Conservation (phyloP, 2,329 filamentous ascomycete species). For the Alternaria solani region DNA sequence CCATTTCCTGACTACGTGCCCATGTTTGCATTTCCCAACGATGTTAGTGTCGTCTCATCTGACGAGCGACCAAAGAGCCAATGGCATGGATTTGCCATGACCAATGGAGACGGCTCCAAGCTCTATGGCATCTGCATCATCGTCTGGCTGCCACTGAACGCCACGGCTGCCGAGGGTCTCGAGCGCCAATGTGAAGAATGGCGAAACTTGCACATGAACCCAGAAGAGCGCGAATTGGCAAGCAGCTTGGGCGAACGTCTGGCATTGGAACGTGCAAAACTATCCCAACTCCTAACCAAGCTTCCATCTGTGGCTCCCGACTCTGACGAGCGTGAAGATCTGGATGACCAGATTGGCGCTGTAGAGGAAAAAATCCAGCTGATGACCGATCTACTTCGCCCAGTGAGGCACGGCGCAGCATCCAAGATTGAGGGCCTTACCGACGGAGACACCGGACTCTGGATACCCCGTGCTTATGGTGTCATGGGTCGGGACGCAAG, state of each 20-base stretch:
- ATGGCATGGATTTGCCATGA: conserved; percentile 99
- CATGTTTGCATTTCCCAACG: conserved; percentile 99
- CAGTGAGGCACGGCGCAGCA: conserved; percentile 90
- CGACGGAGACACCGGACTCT: conserved; percentile 92
- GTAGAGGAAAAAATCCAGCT: conserved; percentile 97
- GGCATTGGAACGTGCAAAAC: conserved; percentile 84
- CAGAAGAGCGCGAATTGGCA: conserved; percentile 88
- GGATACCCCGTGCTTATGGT: conserved; percentile 93
- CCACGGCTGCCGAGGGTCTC: conserved; percentile 81
- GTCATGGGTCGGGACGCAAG: conserved; percentile 85
- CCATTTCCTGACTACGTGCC: conserved; percentile 96
- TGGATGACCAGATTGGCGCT: conserved; percentile 93
- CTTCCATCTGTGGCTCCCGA: conserved; percentile 83
- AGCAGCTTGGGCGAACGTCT: conserved; percentile 89
- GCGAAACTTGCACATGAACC: conserved; percentile 76
- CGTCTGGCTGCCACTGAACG: conserved; percentile 88
- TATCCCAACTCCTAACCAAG: conserved; percentile 86
- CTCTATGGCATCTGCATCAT: conserved; percentile 91
- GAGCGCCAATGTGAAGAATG: conserved; percentile 68
- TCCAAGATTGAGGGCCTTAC: conserved; percentile 97
- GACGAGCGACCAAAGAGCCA: conserved; percentile 94
- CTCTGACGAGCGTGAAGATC: conserved; percentile 77
- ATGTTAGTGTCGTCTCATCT: conserved; percentile 94
- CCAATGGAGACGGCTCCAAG: conserved; percentile 87
- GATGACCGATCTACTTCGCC: conserved; percentile 95